Evolutionary conservation across 2,329 filamentous ascomycete species (phyloP).

Genomic region (Clarireedia sp.): DNA sequence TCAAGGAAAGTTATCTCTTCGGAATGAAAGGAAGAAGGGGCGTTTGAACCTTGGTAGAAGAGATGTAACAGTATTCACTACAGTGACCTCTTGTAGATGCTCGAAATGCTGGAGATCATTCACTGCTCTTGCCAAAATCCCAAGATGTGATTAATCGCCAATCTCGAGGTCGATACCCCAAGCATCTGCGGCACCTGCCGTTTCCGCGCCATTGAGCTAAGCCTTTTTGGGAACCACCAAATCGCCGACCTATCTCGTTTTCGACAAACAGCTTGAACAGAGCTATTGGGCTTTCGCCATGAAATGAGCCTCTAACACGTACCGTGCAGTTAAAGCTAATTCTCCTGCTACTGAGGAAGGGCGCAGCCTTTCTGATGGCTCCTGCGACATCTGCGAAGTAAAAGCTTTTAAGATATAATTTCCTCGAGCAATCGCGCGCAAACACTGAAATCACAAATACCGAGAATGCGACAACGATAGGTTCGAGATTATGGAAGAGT

Average conservation of each 20-base stretch:
- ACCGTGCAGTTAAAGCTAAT: too few species aligned
- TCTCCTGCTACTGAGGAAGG: too few species aligned
- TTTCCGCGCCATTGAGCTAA: background rate
- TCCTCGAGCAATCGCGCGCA: too few species aligned
- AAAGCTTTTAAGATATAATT: background rate
- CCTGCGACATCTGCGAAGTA: background rate
- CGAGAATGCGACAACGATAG: constrained; percentile 13
- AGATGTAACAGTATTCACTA: too few species aligned
- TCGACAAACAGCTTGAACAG: background rate
- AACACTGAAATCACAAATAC: background rate
- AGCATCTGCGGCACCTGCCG: constrained; percentile 6
- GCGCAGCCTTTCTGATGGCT: background rate
- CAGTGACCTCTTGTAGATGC: too few species aligned
- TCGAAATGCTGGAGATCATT: too few species aligned
- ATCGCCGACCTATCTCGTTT: background rate
- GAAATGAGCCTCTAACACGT: too few species aligned
- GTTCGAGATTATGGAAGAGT: constrained; percentile 26
- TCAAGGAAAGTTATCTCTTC: background rate
- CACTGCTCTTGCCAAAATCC: background rate
- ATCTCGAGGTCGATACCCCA: background rate
- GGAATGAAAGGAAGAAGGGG: background rate
- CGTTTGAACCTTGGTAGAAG: too few species aligned
- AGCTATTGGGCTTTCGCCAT: too few species aligned
- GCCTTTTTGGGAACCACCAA: background rate
- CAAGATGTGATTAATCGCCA: background rate